Percentiles rank a stretch among this genome's conserved stretches.
These are phyloP conservation scores for Penicillium verrucosum DNA, from an alignment of 2,329 filamentous ascomycete genomes.

Conservation along the genomic window DNA sequence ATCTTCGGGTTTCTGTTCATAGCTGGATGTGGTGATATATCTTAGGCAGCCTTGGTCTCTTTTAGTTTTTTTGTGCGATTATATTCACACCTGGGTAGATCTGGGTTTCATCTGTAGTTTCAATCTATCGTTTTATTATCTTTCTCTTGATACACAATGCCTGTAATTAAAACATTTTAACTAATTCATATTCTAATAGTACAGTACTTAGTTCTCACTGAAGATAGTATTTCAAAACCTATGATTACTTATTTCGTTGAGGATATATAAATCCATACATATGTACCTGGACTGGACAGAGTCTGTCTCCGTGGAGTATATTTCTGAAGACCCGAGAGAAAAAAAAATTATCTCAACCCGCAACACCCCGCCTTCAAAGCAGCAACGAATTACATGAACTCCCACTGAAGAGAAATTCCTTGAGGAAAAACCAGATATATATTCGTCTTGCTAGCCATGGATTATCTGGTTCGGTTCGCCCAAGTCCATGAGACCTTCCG, in stretches of 20 bases:
- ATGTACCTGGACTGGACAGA: neutral
- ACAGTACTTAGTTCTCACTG: fast-evolving
- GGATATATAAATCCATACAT: neutral
- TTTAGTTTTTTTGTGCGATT: neutral
- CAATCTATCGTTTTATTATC: neutral
- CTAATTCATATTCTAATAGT: too few relatives aligned
- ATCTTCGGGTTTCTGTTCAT: constrained; percentile 21
- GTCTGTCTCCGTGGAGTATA: constrained; percentile 2
- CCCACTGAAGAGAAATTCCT: neutral
- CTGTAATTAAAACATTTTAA: neutral
- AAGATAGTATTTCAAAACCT: neutral
- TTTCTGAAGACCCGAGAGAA: constrained; percentile 9
- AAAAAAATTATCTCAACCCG: constrained; percentile 17
- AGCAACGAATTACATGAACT: constrained; percentile 1
- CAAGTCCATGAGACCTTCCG: constrained; percentile 92
- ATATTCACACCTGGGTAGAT: neutral
- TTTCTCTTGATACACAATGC: neutral
- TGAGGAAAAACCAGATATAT: neutral
- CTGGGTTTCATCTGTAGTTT: neutral
- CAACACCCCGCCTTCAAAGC: constrained; percentile 17
- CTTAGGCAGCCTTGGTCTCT: constrained; percentile 1
- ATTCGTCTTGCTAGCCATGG: constrained; percentile 43
- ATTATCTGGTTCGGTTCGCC: constrained; percentile 85
- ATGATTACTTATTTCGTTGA: neutral
- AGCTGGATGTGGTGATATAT: constrained; percentile 2